Percentiles rank a stretch among this genome's conserved stretches.
Conservation (phyloP, 2,329 filamentous ascomycete species). For the Exophiala sideris region DNA sequence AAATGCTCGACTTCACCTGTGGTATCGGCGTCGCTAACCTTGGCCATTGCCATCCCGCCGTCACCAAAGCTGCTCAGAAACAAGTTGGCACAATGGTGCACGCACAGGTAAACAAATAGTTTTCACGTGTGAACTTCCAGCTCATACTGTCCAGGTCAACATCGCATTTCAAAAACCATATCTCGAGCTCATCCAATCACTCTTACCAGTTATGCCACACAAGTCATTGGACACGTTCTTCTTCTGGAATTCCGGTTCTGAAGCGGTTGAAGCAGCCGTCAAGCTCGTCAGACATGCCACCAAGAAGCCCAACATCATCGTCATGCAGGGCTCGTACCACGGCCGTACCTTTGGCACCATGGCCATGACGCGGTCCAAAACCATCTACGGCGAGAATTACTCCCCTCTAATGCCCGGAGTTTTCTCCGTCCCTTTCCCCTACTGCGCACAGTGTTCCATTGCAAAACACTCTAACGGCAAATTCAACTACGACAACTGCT, state of each 20-base stretch:
- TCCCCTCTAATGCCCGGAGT: constrained; percentile 40
- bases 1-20: constrained; percentile 35
- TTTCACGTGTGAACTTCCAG: background rate
- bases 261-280: constrained; percentile 37
- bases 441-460: constrained; percentile 38
- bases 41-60: constrained; percentile 37
- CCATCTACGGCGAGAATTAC: constrained; percentile 35
- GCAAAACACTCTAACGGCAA: constrained; percentile 31
- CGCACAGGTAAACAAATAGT: constrained; percentile 28
- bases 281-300: constrained; percentile 38
- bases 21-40: constrained; percentile 37
- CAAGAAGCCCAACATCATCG: constrained; percentile 38
- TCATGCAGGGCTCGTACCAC: constrained; percentile 39
- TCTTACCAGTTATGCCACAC: constrained; percentile 38
- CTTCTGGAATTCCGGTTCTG: constrained; percentile 39
- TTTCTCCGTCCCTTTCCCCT: constrained; percentile 38
- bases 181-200: constrained; percentile 34
- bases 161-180: constrained; percentile 41
- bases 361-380: constrained; percentile 37
- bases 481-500: constrained; percentile 37
- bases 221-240: constrained; percentile 38
- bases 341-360: constrained; percentile 37
- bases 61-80: constrained; percentile 36
- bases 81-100: constrained; percentile 39
- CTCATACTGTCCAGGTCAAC: constrained; percentile 29